Evolutionary conservation across 371 early-diverging fungal species (phyloP).

Genomic region (Amoeboaphelidium occidentale): DNA sequence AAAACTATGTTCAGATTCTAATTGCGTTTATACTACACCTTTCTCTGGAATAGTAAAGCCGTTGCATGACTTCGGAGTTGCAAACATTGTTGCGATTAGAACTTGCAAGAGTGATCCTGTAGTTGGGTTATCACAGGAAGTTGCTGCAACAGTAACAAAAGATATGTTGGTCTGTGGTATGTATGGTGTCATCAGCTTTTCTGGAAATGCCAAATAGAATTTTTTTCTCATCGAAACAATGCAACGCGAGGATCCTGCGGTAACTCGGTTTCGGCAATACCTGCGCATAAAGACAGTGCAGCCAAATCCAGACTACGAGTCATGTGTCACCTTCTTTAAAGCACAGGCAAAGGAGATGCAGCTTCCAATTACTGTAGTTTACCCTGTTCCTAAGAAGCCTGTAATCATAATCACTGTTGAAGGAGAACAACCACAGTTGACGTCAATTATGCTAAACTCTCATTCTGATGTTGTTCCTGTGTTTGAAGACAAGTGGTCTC

Average conservation of each 20-base stretch:
- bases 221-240: no score
- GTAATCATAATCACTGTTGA: constrained; percentile 35
- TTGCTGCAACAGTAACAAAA: no score
- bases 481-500: constrained; percentile 38
- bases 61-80: not conserved
- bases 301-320: constrained; percentile 43
- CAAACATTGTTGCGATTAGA: constrained; percentile 34
- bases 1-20: constrained; percentile 49
- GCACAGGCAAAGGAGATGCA: constrained; percentile 33
- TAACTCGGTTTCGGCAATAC: constrained; percentile 40
- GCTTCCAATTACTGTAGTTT: constrained; percentile 16
- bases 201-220: no score
- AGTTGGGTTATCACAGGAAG: no score
- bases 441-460: constrained; percentile 39
- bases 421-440: constrained; percentile 23
- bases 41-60: constrained; percentile 17
- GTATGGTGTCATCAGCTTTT: no score
- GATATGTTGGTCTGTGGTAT: no score
- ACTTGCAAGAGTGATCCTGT: constrained; percentile 71
- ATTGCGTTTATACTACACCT: constrained; percentile 51
- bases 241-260: constrained; percentile 14
- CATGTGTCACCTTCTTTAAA: constrained; percentile 25
- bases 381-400: constrained; percentile 25
- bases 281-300: constrained; percentile 52
- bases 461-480: constrained; percentile 71